phyloP scores from a whole-genome alignment of 2,329 filamentous ascomycete genomes.

The Sordariomycetes sp. region DNA sequence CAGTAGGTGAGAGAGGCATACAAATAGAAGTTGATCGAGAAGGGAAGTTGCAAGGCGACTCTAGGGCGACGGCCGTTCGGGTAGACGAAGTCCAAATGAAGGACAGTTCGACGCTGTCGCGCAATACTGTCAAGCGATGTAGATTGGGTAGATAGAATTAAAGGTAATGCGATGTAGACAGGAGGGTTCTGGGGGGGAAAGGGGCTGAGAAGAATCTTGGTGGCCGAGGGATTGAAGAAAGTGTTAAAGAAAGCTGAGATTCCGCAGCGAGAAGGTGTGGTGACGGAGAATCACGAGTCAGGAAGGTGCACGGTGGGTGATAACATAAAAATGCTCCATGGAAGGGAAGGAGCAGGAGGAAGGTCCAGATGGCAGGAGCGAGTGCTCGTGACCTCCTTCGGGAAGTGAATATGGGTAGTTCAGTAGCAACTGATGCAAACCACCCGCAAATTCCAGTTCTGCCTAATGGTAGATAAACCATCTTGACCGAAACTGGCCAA shows the following conservation, averaged over 20 bases:
- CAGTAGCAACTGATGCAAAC: not conserved
- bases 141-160: not conserved
- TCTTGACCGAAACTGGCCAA: too few relatives aligned
- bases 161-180: not conserved
- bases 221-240: not conserved
- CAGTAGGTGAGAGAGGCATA: not conserved
- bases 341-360: not conserved
- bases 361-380: not conserved
- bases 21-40: not conserved
- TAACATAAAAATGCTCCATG: not conserved
- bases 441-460: too few relatives aligned
- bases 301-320: not conserved
- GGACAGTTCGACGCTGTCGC: not conserved
- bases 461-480: too few relatives aligned
- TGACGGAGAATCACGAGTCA: not conserved
- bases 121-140: not conserved
- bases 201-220: not conserved
- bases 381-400: not conserved
- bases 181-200: not conserved
- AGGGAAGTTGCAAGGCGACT: not conserved
- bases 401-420: not conserved
- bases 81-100: not conserved
- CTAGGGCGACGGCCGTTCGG: not conserved
- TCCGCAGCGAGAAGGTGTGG: not conserved
- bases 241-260: not conserved